These are phyloP conservation scores for Septoria linicola DNA, from an alignment of 2,329 filamentous ascomycete genomes.

Conservation along the genomic window DNA sequence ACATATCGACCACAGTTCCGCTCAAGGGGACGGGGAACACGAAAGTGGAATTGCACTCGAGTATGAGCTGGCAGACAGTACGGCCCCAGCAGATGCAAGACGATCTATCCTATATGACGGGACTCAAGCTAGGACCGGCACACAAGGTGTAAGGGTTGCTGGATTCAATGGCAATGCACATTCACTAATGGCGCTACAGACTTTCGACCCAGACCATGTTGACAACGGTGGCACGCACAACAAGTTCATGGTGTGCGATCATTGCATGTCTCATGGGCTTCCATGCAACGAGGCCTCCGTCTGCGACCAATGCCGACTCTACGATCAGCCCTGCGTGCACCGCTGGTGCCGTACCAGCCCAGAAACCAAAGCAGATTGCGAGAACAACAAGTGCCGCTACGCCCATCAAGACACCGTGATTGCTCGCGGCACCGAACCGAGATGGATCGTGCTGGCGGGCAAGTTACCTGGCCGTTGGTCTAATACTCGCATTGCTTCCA, in stretches of 20 bases:
- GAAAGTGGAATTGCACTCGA: too few relatives aligned
- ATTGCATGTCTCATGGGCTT: slow-evolving; percentile 17
- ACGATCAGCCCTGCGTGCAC: slow-evolving; percentile 16
- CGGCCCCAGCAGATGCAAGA: too few relatives aligned
- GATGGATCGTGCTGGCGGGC: slow-evolving; percentile 4
- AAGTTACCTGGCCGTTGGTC: background rate
- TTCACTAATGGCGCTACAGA: too few relatives aligned
- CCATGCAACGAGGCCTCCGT: slow-evolving; percentile 21
- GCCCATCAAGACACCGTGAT: slow-evolving; percentile 1
- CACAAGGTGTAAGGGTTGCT: background rate
- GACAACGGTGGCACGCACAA: slow-evolving; percentile 2
- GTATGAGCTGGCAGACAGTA: too few relatives aligned
- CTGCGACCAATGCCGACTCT: slow-evolving; percentile 17
- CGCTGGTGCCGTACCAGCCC: slow-evolving; percentile 15
- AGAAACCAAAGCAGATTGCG: background rate
- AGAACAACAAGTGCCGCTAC: slow-evolving; percentile 13
- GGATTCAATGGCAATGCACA: too few relatives aligned
- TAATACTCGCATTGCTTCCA: slow-evolving; percentile 1
- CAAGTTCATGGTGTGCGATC: slow-evolving; percentile 25
- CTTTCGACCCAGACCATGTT: too few relatives aligned
- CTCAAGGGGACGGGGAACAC: too few relatives aligned
- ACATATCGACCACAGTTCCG: too few relatives aligned
- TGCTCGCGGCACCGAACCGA: background rate
- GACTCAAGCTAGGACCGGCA: background rate
- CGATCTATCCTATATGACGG: background rate